These are phyloP conservation scores for Prunus padus DNA, from an alignment of 306 rosid genomes.

Conservation along the genomic window DNA sequence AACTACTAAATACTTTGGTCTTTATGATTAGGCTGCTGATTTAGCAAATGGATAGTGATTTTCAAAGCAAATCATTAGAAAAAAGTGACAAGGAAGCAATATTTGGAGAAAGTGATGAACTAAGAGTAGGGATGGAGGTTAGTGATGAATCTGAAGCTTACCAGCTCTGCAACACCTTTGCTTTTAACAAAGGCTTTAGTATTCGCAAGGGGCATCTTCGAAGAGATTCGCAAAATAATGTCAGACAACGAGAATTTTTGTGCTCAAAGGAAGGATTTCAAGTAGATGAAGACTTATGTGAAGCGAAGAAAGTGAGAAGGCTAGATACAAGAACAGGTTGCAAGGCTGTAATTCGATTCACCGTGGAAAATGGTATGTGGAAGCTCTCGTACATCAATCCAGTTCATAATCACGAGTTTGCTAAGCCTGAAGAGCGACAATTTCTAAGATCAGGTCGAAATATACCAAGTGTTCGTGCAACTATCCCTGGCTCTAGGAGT, in stretches of 20 bases:
- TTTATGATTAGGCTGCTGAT: not conserved
- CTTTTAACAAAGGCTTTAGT: constrained; percentile 11
- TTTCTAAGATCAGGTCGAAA: not conserved
- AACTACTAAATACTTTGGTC: not conserved
- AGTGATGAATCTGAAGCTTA: not conserved
- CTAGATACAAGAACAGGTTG: constrained; percentile 13
- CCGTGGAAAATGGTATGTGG: not conserved
- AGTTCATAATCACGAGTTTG: constrained; percentile 6
- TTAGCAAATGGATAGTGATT: not conserved
- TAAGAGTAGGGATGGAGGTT: constrained; percentile 2
- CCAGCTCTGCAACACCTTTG: constrained; percentile 4
- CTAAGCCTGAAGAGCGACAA: constrained; percentile 1
- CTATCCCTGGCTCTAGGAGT: not conserved
- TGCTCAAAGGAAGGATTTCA: constrained; percentile 16
- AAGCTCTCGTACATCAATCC: constrained; percentile 3
- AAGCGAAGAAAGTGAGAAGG: not conserved
- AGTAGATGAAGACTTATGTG: not conserved
- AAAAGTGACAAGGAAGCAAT: not conserved
- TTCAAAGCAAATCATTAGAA: not conserved
- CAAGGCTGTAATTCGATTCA: constrained; percentile 15
- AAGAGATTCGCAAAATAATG: constrained; percentile 9
- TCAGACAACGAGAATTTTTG: not conserved
- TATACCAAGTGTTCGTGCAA: constrained; percentile 15
- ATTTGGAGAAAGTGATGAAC: not conserved
- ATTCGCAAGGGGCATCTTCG: constrained; percentile 10